Conservation (phyloP, 352 stramenopile genomes). For the Phytophthora hybrid region DNA sequence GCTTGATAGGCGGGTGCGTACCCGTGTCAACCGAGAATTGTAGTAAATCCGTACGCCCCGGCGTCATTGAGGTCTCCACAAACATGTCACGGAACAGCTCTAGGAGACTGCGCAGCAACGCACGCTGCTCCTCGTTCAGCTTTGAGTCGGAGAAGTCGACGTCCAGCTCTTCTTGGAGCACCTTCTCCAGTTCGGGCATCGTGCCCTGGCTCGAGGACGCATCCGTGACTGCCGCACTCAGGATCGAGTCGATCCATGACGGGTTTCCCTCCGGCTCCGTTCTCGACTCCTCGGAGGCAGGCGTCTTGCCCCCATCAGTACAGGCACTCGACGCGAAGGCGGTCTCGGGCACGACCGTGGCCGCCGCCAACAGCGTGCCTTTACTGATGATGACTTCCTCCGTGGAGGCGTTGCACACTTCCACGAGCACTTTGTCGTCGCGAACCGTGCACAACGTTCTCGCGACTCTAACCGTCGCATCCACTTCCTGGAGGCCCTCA, state of each 20-base stretch:
- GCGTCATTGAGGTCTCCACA: constrained; percentile 2
- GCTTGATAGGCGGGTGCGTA: constrained; percentile 5
- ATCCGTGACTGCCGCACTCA: too few relatives aligned
- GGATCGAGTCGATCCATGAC: too few relatives aligned
- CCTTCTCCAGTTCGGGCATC: too few relatives aligned
- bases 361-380: not conserved
- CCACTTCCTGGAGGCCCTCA: not conserved
- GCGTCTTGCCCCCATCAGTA: too few relatives aligned
- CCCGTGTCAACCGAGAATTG: constrained; percentile 17
- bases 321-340: not conserved
- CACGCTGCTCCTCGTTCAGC: not conserved
- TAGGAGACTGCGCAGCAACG: not conserved
- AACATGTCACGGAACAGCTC: constrained; percentile 1
- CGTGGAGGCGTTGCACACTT: constrained; percentile 5
- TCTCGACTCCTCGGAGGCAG: too few relatives aligned
- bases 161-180: not conserved
- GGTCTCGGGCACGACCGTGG: constrained; percentile 5
- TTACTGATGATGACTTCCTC: not conserved
- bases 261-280: too few relatives aligned
- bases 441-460: not conserved
- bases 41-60: constrained; percentile 2
- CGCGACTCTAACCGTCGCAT: not conserved
- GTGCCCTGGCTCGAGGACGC: too few relatives aligned
- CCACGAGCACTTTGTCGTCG: not conserved
- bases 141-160: not conserved